A percentile compares a stretch with the other conserved stretches of the same genome.
Evolutionary conservation across 257 asterid genomes (phyloP).

Genomic region (Mentha longifolia): DNA sequence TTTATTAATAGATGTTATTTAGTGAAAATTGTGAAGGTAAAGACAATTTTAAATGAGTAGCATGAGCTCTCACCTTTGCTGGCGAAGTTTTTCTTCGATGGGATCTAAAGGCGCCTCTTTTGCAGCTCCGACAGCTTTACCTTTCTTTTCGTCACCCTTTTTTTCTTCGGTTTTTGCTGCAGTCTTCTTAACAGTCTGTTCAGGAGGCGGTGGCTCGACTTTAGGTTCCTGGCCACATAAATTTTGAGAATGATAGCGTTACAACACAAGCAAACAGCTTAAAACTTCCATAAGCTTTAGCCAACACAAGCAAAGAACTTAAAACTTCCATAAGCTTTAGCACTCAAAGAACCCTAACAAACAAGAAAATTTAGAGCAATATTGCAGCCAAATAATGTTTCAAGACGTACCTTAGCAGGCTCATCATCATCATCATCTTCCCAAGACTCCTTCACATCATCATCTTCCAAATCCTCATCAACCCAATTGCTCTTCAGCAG

Average conservation of each 20-base stretch:
- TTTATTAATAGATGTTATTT: not conserved
- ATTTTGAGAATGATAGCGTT: slow-evolving; percentile 6
- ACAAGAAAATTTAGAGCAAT: not conserved
- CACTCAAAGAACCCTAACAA: slow-evolving; percentile 1
- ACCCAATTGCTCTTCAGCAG: slow-evolving; percentile 67
- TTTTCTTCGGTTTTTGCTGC: slow-evolving; percentile 59
- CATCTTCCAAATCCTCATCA: slow-evolving; percentile 79
- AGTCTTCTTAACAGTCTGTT: slow-evolving; percentile 66
- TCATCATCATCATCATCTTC: slow-evolving; percentile 97
- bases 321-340: not conserved
- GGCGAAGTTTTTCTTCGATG: slow-evolving; percentile 88
- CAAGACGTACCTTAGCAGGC: slow-evolving; percentile 52
- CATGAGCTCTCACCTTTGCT: slow-evolving; percentile 62
- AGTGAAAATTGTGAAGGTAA: not conserved
- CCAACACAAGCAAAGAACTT: not conserved
- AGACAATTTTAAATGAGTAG: not conserved
- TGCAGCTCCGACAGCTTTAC: slow-evolving; percentile 52
- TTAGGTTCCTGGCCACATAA: slow-evolving; percentile 61
- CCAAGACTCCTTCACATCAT: slow-evolving; percentile 90
- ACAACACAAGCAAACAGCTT: not conserved
- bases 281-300: not conserved
- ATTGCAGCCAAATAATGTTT: not conserved
- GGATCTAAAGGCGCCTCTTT: slow-evolving; percentile 76
- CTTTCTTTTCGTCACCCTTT: slow-evolving; percentile 71
- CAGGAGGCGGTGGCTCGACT: slow-evolving; percentile 59